Base-by-base conservation (phyloP, 2,329 filamentous ascomycete genomes). In the Pseudogymnoascus sp. region DNA sequence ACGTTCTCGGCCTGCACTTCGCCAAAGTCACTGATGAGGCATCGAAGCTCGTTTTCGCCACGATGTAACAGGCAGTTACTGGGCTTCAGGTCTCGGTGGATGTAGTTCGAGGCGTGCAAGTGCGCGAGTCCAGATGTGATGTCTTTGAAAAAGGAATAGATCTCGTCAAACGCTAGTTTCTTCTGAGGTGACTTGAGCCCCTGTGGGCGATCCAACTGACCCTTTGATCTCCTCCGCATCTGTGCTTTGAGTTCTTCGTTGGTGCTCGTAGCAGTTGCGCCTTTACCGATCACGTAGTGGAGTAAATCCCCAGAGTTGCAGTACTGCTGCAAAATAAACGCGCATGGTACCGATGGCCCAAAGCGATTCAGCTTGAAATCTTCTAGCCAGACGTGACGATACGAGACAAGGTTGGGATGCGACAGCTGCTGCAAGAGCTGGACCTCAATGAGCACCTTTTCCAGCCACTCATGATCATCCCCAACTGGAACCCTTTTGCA, bases 401-500 rank as follows among this genome's bases (percentile, higher is more conserved):
- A 99, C 0, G 93, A 96, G 0, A 99, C 95, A 7, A 99, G 81
- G 67, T 99, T 99, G 64, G 93, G 90, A 72, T 99, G 95, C 0
- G 91, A 95, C 3, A 99, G 83, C 70, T 91, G 90, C 70, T 96
- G 92, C 24, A 99, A 82, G 24, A 97, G 80, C 75, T 96, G 92
- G 1, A 99, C 96, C 75, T 99, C 95, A 53, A 95, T 83, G 61
- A 99, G 80, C 1, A 97, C 88, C 76, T 97, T 97, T 75, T 96
- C 91, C 13, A 99, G 80, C 96, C 95, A 97, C 65, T 87, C 86
- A 71, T 97, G 93, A 70, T 97, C 91, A 71, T 99, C 89, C 13
- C 95, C 90, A 3, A 99, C 95, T 0, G 95, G 96, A 0, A 99
- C 93, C 53, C 96, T 86, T 76, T 99, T 99, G 80, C 95, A 99